Evolutionary conservation across 768 basidiomycete genomes (phyloP).

Genomic region (Collybiopsis luxurians): DNA sequence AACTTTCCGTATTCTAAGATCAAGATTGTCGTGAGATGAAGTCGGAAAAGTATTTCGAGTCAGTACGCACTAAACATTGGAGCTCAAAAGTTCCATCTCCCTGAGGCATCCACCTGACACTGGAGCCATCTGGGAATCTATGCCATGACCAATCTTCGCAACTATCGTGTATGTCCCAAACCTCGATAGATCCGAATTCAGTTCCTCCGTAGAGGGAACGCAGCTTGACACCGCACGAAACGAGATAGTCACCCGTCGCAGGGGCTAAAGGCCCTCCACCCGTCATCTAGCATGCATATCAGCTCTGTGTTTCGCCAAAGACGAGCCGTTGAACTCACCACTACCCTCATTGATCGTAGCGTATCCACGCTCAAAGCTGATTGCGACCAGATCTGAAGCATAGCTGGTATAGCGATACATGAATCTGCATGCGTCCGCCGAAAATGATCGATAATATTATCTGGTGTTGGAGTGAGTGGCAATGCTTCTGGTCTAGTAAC

Average conservation of each 20-base stretch:
- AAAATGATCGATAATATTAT: constrained; percentile 29
- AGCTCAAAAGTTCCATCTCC: constrained; percentile 36
- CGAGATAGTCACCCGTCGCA: constrained; percentile 33
- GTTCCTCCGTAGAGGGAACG: constrained; percentile 33
- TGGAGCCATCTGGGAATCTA: constrained; percentile 19
- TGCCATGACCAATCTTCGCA: constrained; percentile 29
- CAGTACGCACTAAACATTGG: constrained; percentile 30
- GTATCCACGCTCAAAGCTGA: constrained; percentile 20
- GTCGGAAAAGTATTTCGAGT: background rate
- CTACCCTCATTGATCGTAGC: constrained; percentile 19
- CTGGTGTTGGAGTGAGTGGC: constrained; percentile 32
- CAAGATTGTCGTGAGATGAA: background rate
- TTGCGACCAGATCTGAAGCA: constrained; percentile 27
- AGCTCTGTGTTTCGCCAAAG: background rate
- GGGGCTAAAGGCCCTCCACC: constrained; percentile 34
- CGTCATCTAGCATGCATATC: background rate
- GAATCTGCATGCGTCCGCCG: constrained; percentile 15
- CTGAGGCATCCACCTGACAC: constrained; percentile 33
- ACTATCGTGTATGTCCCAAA: constrained; percentile 11
- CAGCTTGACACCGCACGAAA: constrained; percentile 31
- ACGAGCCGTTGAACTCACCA: constrained; percentile 23
- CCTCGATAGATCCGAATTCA: constrained; percentile 24
- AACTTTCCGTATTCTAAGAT: constrained; percentile 26
- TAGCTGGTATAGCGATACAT: constrained; percentile 26
- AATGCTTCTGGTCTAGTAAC: constrained; percentile 13